Base-by-base conservation (phyloP, 805 yeast species). In the Ogataea siamensis region DNA sequence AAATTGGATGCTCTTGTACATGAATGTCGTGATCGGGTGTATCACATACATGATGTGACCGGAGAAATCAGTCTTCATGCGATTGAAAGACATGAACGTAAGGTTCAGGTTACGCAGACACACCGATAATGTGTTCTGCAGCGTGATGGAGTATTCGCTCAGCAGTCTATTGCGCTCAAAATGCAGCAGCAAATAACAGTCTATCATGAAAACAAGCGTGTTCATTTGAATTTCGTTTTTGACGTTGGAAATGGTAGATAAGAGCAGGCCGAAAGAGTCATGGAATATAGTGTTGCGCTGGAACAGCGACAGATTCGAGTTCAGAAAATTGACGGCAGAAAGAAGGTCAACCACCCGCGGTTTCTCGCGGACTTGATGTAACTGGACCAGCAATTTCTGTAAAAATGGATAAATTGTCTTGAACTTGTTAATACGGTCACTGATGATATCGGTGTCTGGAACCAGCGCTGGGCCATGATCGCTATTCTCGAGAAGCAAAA, bases 341-440 rank as follows among this genome's bases (percentile, higher is more conserved):
- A 53, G 46, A 14, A 64, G 41, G n/a, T 54, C 57, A 4, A 33
- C 12, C 11, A 58, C 35, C 3, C 49, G 39, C 1, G 66, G 58
- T 10, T 32, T 37, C 2, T 29, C 33, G 13, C 42, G 38, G 7
- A 57, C 22, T 12, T 39, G 36, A 30, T 56, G 57, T 16, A 61
- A 26, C 13, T 40, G 34, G 10, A 39, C 34, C 29, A 63, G 36
- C 11, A 65, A 13, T 5, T 43, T 33, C 17, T 37, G 39, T n/a
- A 57, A 16, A 7, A 42, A 32, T 8, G 43, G 45, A 17, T 46
- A 50, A 2, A 59, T 29, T 7, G 23, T 36, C 8, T 39, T 31
- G 33, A 52, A 47, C 11, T 49, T 49, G 11, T 21, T 32, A 7
- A 60, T 34, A 26, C 46, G 49, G 11, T 47, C 47, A 28, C 46